Evolutionary conservation across 2,329 filamentous ascomycete genomes (phyloP), one percentile per base, ranked within the genome.

Genomic region (Colletotrichum musae): DNA sequence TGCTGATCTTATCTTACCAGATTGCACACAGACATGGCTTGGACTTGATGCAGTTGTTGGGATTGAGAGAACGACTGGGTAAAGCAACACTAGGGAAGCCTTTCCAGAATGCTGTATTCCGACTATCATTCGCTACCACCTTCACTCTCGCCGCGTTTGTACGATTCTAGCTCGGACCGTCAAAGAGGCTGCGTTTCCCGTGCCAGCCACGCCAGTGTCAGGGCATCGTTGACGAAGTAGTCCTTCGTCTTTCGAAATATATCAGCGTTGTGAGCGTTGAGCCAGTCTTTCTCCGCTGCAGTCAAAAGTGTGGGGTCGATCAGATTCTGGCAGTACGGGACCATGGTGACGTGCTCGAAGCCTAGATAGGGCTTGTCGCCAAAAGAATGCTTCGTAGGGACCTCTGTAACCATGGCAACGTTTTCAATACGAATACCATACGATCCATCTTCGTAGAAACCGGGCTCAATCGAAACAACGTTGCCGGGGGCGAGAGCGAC

Each of bases 371-470:
- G 92, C 83, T 97, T 97, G 75, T 97, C 95, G 21, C 95, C 95
- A 77, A 98, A 98, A 43, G 91, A 90, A 80, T 97, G 88, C 71
- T 91, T 91, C 5, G 95, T 97, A 80, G 95, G 86, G n/a, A 93
- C 92, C 78, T 98, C 94, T 73, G 89, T 92, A 36, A 97, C 94
- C 86, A 98, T 92, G 72, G 97, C 90, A 75, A 99, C 91, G 79
- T 99, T 99, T 82, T 99, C 96, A 76, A 98, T 98, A 18, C 96
- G 92, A 73, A 99, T 96, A 18, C 96, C 96, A 77, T 97, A 99
- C 47, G 91, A 90, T 56, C 94, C 95, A 75, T 99, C 96, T 80
- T 98, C 95, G 79, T 99, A 99, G 83, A 95, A 99, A 36, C 96
- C 96, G 2, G 96, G 96, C 80, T 99, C 94, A 76, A 98, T 94